Evolutionary conservation across 1,284 basidiomycete species (phyloP), one percentile per base, ranked within the genome.

Genomic region (Tylopilus sp.): DNA sequence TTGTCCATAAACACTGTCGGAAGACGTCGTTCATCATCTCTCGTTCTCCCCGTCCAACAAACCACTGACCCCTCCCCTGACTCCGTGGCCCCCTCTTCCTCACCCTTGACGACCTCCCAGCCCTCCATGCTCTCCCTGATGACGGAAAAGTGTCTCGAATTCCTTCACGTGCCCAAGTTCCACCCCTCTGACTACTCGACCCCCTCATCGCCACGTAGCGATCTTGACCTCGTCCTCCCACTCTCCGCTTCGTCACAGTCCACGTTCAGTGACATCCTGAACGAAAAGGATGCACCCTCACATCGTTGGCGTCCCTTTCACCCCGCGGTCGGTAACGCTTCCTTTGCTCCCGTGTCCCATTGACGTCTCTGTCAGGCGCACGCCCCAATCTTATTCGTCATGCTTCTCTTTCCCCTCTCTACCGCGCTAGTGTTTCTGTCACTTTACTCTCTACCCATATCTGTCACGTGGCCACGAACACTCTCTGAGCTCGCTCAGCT

Each of bases 401-500:
- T 88, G 49, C 67, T 86, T 53, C 71, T 85, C 34, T 81, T 90
- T 52, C 85, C 86, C 44, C 61, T 87, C 12, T 85, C 80, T 9
- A 76, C 79, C 15, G 68, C 66, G 11, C 47, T 81, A 9, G 74
- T 81, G n/a, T 65, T 80, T 41, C 58, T 75, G 49, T 70, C 70
- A 29, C 70, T 82, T 44, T 74, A 71, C 35, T 76, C 80, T 1
- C 75, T 91, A 2, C 88, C 88, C 38, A 83, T 90, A 55, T 80
- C 86, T 42, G 74, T 84, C 54, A 70, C 82, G 18, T 88, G 88
- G 84, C 88, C 89, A 9, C 78, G 76, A 44, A 89, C 83, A 15
- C 68, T 90, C 29, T 70, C 82, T 11, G 88, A 91, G 59, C 75
- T 90, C 34, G 82, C 87, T 18, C 77, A 82, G 58, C 71, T 91